A percentile compares a stretch with the other conserved stretches of the same genome.
phyloP scores from a whole-genome alignment of 192 early-diverging fungal species.

The Coemansia sp. region DNA sequence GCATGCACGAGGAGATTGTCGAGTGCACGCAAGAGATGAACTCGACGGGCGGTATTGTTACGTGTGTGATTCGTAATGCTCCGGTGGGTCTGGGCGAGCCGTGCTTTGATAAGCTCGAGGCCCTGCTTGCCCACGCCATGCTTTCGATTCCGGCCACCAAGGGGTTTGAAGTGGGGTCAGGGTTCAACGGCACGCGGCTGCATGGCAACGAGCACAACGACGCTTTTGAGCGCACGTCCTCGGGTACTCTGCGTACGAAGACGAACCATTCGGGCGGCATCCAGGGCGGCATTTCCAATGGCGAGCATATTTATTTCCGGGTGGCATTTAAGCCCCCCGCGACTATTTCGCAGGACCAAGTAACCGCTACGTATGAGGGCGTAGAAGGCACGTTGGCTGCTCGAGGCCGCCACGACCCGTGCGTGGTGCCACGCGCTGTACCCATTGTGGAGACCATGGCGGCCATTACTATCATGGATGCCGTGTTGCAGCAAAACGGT shows the following conservation, averaged over 20 bases:
- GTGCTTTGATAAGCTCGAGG: slow-evolving; percentile 98
- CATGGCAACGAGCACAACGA: slow-evolving; percentile 94
- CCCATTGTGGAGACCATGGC: slow-evolving; percentile 99
- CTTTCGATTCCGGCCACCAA: slow-evolving; percentile 98
- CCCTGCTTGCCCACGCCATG: slow-evolving; percentile 96
- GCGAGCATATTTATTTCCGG: slow-evolving; percentile 94
- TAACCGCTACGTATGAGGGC: slow-evolving; percentile 86
- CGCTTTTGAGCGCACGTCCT: slow-evolving; percentile 68
- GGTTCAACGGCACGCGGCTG: slow-evolving; percentile 84
- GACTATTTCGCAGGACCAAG: slow-evolving; percentile 90
- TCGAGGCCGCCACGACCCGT: slow-evolving; percentile 96
- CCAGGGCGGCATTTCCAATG: slow-evolving; percentile 97
- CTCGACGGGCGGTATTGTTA: slow-evolving; percentile 93
- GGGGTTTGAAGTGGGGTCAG: slow-evolving; percentile 95
- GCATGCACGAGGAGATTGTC: slow-evolving; percentile 87
- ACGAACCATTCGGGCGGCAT: slow-evolving; percentile 97
- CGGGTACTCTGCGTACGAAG: slow-evolving; percentile 71
- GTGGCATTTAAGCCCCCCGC: slow-evolving; percentile 98
- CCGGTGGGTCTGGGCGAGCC: slow-evolving; percentile 95
- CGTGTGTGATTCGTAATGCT: slow-evolving; percentile 92
- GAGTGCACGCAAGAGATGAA: slow-evolving; percentile 76
- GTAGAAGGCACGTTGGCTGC: slow-evolving; percentile 77
- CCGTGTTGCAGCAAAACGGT: slow-evolving; percentile 54
- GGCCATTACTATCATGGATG: slow-evolving; percentile 88
- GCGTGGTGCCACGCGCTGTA: slow-evolving; percentile 91